Evolutionary conservation across 2,329 filamentous ascomycete species (phyloP), one percentile per base, ranked within the genome.

Genomic region (Aspergillus transmontanensis): DNA sequence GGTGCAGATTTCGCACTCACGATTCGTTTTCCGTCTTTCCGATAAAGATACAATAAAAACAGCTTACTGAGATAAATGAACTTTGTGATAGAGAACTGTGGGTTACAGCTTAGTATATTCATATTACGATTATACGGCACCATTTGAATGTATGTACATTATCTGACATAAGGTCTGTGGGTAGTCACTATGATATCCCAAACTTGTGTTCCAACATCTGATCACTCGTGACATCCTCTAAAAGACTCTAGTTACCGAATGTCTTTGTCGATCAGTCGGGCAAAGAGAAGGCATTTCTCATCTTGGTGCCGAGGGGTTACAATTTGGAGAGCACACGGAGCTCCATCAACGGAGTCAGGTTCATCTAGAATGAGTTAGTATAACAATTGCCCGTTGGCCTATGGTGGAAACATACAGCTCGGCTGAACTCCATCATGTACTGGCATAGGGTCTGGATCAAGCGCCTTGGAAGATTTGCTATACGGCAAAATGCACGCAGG

Each of bases 401-500:
- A 21, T 6, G 14, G 9, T n/a, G 32, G 14, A 12, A 39, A 69
- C 72, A 48, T 61, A 75, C 70, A 74, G 51, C 68, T 64, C 14
- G 72, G 72, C 43, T 74, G 73, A 16, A 67, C 45, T 54, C 43
- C 34, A 53, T 76, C 78, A 58, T 68, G 75, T 71, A 81, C 58
- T 5, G 41, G 32, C 64, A 72, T 63, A 12, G 66, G 62, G 1
- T 72, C 66, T 2, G 72, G 71, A 64, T 85, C 84, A 30, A 77
- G 62, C 6, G 73, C 70, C 59, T 79, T 80, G 0, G 80, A 76
- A 2, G 81, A 81, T 19, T 73, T 78, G 2, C 78, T 74, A 61
- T 78, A 82, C 0, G 81, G 82, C 58, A 87, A 75, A 2, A 84
- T 78, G 9, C 81, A 84, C 3, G 82, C 79, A 3, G 84, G 84